phyloP scores from a whole-genome alignment of 2,329 filamentous ascomycete genomes.

The Magnaporthiopsis poae region DNA sequence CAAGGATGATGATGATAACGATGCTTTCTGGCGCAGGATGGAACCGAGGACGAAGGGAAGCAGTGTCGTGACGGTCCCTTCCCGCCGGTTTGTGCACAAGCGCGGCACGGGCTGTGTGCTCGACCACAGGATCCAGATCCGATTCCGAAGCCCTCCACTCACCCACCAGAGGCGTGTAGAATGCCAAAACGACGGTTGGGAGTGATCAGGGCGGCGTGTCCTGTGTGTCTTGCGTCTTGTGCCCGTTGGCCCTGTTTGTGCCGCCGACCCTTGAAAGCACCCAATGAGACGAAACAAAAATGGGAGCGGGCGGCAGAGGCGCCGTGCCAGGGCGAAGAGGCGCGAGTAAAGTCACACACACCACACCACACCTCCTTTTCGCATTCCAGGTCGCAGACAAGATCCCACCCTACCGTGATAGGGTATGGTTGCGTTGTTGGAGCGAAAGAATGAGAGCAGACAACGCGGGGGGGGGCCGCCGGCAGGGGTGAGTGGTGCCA shows the following conservation, averaged over 20 bases:
- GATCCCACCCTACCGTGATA: neutral
- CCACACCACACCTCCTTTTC: neutral
- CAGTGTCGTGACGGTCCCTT: neutral
- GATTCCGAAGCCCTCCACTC: too few relatives aligned
- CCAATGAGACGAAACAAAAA: neutral
- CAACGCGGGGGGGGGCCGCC: neutral
- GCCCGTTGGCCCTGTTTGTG: too few relatives aligned
- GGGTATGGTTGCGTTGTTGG: neutral
- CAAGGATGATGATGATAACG: neutral
- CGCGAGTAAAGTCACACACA: neutral
- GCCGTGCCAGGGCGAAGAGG: neutral
- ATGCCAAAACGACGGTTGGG: neutral
- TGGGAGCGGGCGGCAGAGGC: neutral
- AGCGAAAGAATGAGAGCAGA: neutral
- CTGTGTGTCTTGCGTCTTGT: neutral
- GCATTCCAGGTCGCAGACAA: neutral
- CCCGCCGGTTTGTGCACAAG: neutral
- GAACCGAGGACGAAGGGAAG: too few relatives aligned
- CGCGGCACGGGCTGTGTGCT: neutral
- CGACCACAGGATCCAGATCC: neutral
- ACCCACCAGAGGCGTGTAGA: neutral
- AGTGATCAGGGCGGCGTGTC: neutral
- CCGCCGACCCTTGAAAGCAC: too few relatives aligned
- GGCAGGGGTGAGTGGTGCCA: neutral
- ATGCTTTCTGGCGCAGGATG: too few relatives aligned